These are phyloP conservation scores for Ophiocordyceps robertsii DNA, from an alignment of 2,329 filamentous ascomycete genomes.

Conservation along the genomic window DNA sequence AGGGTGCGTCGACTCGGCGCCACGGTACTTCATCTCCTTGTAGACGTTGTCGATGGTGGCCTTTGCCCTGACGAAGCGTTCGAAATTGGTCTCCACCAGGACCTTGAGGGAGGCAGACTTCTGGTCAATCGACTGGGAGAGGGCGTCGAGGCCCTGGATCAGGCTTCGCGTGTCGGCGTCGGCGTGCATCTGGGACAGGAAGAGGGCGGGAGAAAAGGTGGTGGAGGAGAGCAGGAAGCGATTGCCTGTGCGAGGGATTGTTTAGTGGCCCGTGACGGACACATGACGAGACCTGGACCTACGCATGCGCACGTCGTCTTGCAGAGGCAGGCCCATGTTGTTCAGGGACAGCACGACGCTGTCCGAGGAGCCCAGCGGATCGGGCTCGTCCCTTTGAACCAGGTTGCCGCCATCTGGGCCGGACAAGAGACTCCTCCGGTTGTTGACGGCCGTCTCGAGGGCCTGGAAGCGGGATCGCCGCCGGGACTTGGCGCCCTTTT, in stretches of 20 bases:
- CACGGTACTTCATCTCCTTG: slow-evolving; percentile 82
- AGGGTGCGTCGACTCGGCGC: slow-evolving; percentile 35
- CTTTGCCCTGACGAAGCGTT: slow-evolving; percentile 93
- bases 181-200: slow-evolving; percentile 84
- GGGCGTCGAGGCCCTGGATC: slow-evolving; percentile 67
- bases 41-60: slow-evolving; percentile 98
- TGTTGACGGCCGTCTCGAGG: slow-evolving; percentile 59
- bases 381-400: slow-evolving; percentile 82
- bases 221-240: slow-evolving; percentile 93
- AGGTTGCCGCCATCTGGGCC: slow-evolving; percentile 61
- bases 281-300: slow-evolving; percentile 19
- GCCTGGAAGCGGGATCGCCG: slow-evolving; percentile 75
- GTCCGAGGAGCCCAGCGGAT: slow-evolving; percentile 76
- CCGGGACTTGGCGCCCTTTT: slow-evolving; percentile 31
- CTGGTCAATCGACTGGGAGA: slow-evolving; percentile 88
- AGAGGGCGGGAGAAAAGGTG: slow-evolving; percentile 83
- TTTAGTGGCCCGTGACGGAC: slow-evolving; percentile 7
- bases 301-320: slow-evolving; percentile 72
- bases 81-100: slow-evolving; percentile 94
- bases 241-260: slow-evolving; percentile 45
- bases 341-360: slow-evolving; percentile 75
- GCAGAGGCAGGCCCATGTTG: slow-evolving; percentile 62
- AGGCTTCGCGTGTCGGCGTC: slow-evolving; percentile 72
- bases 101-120: slow-evolving; percentile 96
- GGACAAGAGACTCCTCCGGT: slow-evolving; percentile 50